A percentile compares a stretch with the other conserved stretches of the same genome.
These are phyloP conservation scores for Boletus rubropictus DNA, from an alignment of 768 basidiomycete species.

Conservation along the genomic window DNA sequence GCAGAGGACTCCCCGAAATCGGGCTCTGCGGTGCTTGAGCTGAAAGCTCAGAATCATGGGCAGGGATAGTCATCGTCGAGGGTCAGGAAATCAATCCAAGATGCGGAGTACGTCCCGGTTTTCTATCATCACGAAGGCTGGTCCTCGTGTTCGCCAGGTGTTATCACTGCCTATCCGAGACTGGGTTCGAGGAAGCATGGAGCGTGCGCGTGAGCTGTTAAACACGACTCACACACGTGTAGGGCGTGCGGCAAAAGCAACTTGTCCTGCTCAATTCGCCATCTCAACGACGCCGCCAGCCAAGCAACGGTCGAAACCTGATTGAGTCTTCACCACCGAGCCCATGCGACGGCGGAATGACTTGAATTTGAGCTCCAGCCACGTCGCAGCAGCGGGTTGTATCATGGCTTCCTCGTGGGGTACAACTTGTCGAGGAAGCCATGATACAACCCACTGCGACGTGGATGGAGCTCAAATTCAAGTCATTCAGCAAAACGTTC, in stretches of 20 bases:
- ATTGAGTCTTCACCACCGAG: neutral
- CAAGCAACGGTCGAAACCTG: neutral
- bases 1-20: slow-evolving; percentile 34
- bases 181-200: neutral
- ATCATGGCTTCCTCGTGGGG: slow-evolving; percentile 8
- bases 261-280: neutral
- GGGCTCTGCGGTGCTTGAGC: slow-evolving; percentile 20
- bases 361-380: neutral
- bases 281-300: neutral
- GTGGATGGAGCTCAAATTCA: neutral
- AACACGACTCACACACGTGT: slow-evolving; percentile 25
- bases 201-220: neutral
- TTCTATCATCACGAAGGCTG: slow-evolving; percentile 21
- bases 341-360: neutral
- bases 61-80: slow-evolving; percentile 24
- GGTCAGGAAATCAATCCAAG: slow-evolving; percentile 6
- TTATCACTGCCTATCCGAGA: slow-evolving; percentile 28
- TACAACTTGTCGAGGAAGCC: no score
- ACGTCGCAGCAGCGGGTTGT: neutral
- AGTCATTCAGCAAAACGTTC: no score
- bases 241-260: slow-evolving; percentile 6
- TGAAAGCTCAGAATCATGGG: slow-evolving; percentile 10
- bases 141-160: slow-evolving; percentile 31
- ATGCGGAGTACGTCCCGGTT: slow-evolving; percentile 13
- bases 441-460: neutral